These are phyloP conservation scores for Magnaporthiopsis rhizophila DNA, from an alignment of 2,329 filamentous ascomycete genomes.

Conservation along the genomic window DNA sequence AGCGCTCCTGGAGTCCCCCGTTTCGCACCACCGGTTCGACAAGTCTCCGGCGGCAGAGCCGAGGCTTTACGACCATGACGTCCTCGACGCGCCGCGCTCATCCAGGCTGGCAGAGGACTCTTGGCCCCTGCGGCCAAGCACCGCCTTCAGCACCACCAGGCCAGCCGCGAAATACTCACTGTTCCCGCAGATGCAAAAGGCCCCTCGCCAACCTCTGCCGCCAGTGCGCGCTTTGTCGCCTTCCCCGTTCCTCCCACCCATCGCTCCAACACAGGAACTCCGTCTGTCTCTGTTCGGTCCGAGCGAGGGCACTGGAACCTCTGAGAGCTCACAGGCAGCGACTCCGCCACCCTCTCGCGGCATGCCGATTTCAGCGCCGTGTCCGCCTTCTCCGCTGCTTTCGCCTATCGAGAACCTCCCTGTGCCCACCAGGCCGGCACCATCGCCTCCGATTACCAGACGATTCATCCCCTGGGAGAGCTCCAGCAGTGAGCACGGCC, in stretches of 20 bases:
- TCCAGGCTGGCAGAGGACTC: neutral
- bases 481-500: no score
- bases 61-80: neutral
- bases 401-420: neutral
- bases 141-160: neutral
- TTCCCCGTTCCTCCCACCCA: conserved; percentile 2
- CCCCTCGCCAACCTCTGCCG: neutral
- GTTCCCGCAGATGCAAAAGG: conserved; percentile 1
- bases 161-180: conserved; percentile 5
- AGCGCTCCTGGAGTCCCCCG: conserved; percentile 5
- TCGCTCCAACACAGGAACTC: neutral
- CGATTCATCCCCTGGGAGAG: neutral
- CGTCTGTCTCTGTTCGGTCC: conserved; percentile 1
- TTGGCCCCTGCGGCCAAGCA: conserved; percentile 4
- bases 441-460: neutral
- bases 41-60: neutral
- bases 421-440: neutral
- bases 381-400: neutral
- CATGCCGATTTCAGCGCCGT: neutral
- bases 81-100: neutral
- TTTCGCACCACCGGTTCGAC: neutral
- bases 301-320: neutral
- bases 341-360: neutral
- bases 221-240: neutral
- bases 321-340: neutral